Evolutionary conservation across 2,329 filamentous ascomycete genomes (phyloP).

Genomic region (Seiridium unicorne): DNA sequence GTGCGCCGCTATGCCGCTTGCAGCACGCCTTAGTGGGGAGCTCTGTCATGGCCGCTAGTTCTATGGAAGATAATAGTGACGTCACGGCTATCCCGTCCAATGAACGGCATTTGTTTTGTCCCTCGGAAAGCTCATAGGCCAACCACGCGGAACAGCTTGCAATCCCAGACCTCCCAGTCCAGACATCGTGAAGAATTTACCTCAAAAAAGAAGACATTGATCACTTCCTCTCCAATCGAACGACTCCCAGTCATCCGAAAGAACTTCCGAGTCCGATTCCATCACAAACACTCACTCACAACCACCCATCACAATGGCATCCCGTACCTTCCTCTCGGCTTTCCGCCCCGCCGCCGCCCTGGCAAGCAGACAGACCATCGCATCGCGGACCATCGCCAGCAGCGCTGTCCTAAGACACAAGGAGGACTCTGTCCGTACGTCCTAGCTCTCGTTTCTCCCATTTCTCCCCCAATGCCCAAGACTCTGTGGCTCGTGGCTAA

Average conservation of each 20-base stretch:
- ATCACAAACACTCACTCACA: not conserved
- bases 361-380: slow-evolving; percentile 10
- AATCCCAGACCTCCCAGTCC: not conserved
- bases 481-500: not conserved
- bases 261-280: not conserved
- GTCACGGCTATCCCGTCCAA: slow-evolving; percentile 4
- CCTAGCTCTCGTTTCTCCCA: not conserved
- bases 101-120: not conserved
- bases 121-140: not conserved
- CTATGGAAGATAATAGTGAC: slow-evolving; percentile 1
- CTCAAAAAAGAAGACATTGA: not conserved
- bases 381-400: slow-evolving; percentile 10
- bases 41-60: not conserved
- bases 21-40: not conserved
- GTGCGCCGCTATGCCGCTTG: not conserved
- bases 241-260: not conserved
- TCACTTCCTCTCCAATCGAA: no score
- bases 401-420: slow-evolving; percentile 12
- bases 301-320: slow-evolving; percentile 9
- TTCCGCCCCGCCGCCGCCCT: slow-evolving; percentile 6
- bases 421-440: slow-evolving; percentile 12
- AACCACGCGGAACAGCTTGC: not conserved
- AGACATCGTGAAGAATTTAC: not conserved
- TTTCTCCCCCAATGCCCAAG: not conserved
- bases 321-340: slow-evolving; percentile 9